Base-by-base conservation (phyloP, 306 rosid species). In the Ormosia semicastrata region DNA sequence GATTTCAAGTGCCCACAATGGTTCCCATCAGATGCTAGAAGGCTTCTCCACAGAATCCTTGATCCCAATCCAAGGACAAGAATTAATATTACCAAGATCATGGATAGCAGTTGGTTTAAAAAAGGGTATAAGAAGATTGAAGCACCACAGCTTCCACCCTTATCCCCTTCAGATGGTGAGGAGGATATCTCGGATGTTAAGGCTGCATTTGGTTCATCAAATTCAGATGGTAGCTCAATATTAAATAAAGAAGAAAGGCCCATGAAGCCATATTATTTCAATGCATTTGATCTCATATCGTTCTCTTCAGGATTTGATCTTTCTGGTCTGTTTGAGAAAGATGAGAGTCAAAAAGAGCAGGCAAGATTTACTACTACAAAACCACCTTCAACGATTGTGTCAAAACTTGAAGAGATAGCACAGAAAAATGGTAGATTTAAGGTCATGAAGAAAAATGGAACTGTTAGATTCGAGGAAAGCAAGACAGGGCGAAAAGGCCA, bases 281-380 rank as follows among this genome's bases (percentile, higher is more conserved):
- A 92, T 77, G 97, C 92, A 5, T 94, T 94, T 52, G 94, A 92
- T 77, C 64, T 94, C 62, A 90, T 94, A 77, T 92, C 98, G 44
- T 88, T 88, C 5, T 92, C 98, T 4, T 83, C 86, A 0, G 97
- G 95, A 0, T 87, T 94, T 14, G 89, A 94, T 70, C 89, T 94
- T 14, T 94, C 97, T 3, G 85, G 92, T 39, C 54, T 94, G 66
- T 92, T 94, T 39, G 94, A 92, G 84, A 66, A 63, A 6, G 88
- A 90, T 0, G 43, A 5, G 40, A 65, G 37, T 9, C 81, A 78
- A 18, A 82, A 80, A 53, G 54, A 56, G 3, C 30, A 74, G 0
- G 37, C 70, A 0, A 78, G 89, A 8, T 94, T 94, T 80, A 83
- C 86, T 1, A 84, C 91, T 0, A 81, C 81, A 37, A 66, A 78